Percentiles rank a stretch among this genome's conserved stretches.
Evolutionary conservation across 2,329 filamentous ascomycete genomes (phyloP).

Genomic region (Curvularia verruculosa): DNA sequence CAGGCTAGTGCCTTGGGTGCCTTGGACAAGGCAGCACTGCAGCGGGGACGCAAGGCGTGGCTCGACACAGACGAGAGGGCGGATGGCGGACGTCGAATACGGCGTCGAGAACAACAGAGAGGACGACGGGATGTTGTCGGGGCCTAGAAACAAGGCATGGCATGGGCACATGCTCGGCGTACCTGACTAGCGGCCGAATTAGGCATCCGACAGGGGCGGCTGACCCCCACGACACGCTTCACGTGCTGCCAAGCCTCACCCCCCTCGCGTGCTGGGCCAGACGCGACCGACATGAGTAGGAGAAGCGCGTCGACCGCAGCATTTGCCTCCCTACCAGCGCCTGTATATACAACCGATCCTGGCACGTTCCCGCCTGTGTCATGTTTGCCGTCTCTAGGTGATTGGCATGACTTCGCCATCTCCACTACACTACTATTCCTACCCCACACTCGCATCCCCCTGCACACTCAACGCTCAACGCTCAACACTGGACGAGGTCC

Average conservation of each 20-base stretch:
- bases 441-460: constrained; percentile 21
- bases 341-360: constrained; percentile 9
- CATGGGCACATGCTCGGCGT: constrained; percentile 18
- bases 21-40: constrained; percentile 2
- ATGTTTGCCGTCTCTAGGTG: constrained; percentile 16
- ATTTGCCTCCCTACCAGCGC: constrained; percentile 6
- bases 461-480: constrained; percentile 7
- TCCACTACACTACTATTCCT: constrained; percentile 14
- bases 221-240: constrained; percentile 29
- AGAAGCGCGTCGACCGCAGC: not conserved
- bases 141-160: not conserved
- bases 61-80: constrained; percentile 4
- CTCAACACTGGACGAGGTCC: not conserved
- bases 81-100: not conserved
- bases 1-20: not conserved
- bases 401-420: constrained; percentile 21
- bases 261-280: constrained; percentile 22
- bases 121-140: constrained; percentile 15
- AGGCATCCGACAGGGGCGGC: constrained; percentile 5
- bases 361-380: constrained; percentile 3
- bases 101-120: not conserved
- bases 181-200: constrained; percentile 28
- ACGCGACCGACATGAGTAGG: constrained; percentile 8
- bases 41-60: not conserved
- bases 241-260: constrained; percentile 32